phyloP scores from a whole-genome alignment of 768 basidiomycete genomes.

The Suillus lakei region DNA sequence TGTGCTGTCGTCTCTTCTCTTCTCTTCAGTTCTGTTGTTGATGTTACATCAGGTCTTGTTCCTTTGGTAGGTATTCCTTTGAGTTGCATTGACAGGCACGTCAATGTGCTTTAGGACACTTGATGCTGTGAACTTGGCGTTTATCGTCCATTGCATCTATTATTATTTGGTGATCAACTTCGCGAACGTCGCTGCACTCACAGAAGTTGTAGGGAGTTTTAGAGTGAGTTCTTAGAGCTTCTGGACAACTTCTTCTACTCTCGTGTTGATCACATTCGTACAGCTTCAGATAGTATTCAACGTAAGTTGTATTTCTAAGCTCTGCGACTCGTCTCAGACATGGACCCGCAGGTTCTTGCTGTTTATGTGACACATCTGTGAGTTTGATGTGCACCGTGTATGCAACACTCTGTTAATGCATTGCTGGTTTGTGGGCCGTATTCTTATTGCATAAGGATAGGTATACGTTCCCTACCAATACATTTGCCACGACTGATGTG shows the following conservation, averaged over 20 bases:
- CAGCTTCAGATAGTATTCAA: neutral
- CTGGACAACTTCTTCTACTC: neutral
- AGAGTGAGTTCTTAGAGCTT: neutral
- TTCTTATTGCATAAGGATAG: slow-evolving; percentile 8
- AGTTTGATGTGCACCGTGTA: neutral
- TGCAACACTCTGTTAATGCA: neutral
- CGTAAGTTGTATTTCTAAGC: neutral
- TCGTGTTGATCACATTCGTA: neutral
- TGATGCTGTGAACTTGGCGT: slow-evolving; percentile 39
- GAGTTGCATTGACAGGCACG: neutral
- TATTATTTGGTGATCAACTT: slow-evolving; percentile 42
- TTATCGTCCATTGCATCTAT: slow-evolving; percentile 41
- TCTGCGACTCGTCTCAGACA: neutral
- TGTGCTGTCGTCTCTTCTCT: too few species aligned
- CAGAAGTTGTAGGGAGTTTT: slow-evolving; percentile 32
- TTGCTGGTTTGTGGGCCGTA: neutral
- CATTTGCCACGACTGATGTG: neutral
- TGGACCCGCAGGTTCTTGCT: neutral
- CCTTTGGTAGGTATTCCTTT: slow-evolving; percentile 11
- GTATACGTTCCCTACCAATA: neutral
- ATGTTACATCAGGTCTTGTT: slow-evolving; percentile 7
- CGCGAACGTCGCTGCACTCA: slow-evolving; percentile 30
- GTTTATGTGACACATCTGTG: neutral
- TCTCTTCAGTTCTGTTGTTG: neutral
- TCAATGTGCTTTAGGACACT: slow-evolving; percentile 32